phyloP scores from a whole-genome alignment of 1,284 basidiomycete genomes.

The Rhizopogon parksii region DNA sequence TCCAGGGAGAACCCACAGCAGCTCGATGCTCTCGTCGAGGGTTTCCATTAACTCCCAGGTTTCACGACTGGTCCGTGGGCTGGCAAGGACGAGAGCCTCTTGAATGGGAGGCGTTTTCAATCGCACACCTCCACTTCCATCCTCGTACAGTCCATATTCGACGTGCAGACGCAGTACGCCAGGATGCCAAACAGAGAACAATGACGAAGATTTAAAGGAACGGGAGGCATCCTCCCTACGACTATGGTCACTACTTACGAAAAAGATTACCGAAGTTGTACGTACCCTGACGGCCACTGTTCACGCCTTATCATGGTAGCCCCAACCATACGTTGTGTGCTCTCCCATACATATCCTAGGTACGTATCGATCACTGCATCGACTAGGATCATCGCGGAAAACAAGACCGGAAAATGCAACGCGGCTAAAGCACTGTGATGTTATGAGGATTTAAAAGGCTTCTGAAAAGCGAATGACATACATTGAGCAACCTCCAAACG shows the following conservation, averaged over 20 bases:
- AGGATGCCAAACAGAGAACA: constrained; percentile 71
- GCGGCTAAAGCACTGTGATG: constrained; percentile 47
- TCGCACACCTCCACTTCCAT: constrained; percentile 28
- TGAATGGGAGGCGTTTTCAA: constrained; percentile 54
- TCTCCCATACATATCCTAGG: constrained; percentile 9
- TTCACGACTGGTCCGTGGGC: constrained; percentile 34
- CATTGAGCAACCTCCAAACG: constrained; percentile 66
- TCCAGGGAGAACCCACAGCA: constrained; percentile 53
- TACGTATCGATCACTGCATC: constrained; percentile 63
- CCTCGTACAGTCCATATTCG: constrained; percentile 45
- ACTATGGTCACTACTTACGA: neutral
- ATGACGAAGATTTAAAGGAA: constrained; percentile 48
- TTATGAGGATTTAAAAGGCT: neutral
- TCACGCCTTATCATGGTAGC: constrained; percentile 55
- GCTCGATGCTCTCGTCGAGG: constrained; percentile 40
- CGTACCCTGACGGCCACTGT: constrained; percentile 52
- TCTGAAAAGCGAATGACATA: constrained; percentile 27
- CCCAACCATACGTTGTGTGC: constrained; percentile 21
- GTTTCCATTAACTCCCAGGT: constrained; percentile 34
- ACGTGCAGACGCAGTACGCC: constrained; percentile 60
- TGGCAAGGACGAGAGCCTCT: constrained; percentile 48
- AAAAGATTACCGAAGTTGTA: neutral
- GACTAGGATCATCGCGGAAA: constrained; percentile 63
- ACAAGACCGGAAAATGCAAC: constrained; percentile 53
- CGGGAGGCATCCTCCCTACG: constrained; percentile 50